Evolutionary conservation across 768 basidiomycete genomes (phyloP).

Genomic region (Suillus fuscotomentosus): DNA sequence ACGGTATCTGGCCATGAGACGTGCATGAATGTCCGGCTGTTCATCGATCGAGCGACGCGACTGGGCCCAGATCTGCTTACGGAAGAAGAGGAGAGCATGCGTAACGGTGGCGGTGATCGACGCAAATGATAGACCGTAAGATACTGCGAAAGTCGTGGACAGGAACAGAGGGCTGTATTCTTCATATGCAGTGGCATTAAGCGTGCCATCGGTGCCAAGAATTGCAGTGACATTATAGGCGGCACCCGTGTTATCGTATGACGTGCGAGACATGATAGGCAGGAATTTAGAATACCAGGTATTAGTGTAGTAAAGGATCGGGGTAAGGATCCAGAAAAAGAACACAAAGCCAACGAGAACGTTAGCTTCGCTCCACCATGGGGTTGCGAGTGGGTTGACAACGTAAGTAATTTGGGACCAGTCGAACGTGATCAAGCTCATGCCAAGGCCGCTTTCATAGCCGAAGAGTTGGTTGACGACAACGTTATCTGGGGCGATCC

Average conservation of each 20-base stretch:
- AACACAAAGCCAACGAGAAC: constrained; percentile 34
- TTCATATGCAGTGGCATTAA: constrained; percentile 34
- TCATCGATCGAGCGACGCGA: constrained; percentile 50
- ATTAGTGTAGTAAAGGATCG: constrained; percentile 33
- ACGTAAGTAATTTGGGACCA: constrained; percentile 63
- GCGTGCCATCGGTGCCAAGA: constrained; percentile 29
- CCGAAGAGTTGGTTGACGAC: constrained; percentile 33
- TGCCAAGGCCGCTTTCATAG: constrained; percentile 33
- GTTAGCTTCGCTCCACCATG: constrained; percentile 41
- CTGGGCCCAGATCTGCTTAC: constrained; percentile 54
- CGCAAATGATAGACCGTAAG: constrained; percentile 49
- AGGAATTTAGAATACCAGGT: constrained; percentile 38
- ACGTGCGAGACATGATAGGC: constrained; percentile 39
- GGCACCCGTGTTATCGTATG: constrained; percentile 42
- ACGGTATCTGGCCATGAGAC: constrained; percentile 56
- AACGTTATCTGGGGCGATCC: constrained; percentile 39
- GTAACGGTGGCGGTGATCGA: constrained; percentile 39
- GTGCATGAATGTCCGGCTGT: constrained; percentile 59
- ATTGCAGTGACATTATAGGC: constrained; percentile 40
- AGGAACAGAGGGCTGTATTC: constrained; percentile 42
- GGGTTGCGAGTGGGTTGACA: constrained; percentile 32
- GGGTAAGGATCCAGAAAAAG: constrained; percentile 32
- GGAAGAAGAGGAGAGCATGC: constrained; percentile 51
- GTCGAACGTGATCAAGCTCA: constrained; percentile 38
- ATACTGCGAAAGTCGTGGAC: constrained; percentile 50